A percentile compares a stretch with the other conserved stretches of the same genome.
phyloP scores from a whole-genome alignment of 2,329 filamentous ascomycete species.

The Corynespora cassiicola region DNA sequence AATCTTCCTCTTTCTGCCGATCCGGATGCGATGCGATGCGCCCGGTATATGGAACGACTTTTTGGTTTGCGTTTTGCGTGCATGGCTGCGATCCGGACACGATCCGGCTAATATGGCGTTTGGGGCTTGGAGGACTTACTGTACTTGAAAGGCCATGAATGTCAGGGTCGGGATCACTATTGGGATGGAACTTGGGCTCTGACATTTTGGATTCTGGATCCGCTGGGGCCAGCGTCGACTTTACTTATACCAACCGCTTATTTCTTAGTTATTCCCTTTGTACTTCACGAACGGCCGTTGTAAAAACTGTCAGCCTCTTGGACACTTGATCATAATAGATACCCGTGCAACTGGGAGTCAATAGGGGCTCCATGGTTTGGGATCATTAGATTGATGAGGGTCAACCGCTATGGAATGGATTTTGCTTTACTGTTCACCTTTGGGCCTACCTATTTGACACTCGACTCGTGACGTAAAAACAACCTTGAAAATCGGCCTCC shows the following conservation, averaged over 20 bases:
- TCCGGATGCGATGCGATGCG: neutral
- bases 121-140: constrained; percentile 11
- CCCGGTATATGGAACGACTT: neutral
- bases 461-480: too few relatives aligned
- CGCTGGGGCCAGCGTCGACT: too few relatives aligned
- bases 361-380: too few relatives aligned
- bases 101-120: constrained; percentile 32
- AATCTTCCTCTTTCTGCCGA: neutral
- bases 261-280: too few relatives aligned
- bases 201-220: neutral
- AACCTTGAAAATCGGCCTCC: too few relatives aligned
- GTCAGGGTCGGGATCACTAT: neutral
- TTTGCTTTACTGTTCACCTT: too few relatives aligned
- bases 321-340: constrained; percentile 8
- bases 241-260: too few relatives aligned
- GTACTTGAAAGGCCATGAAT: neutral
- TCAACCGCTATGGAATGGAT: constrained; percentile 4
- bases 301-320: constrained; percentile 12
- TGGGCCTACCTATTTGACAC: too few relatives aligned
- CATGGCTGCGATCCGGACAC: constrained; percentile 31
- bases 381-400: constrained; percentile 10
- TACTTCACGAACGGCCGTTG: constrained; percentile 18
- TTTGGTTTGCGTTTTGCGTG: constrained; percentile 31
- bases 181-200: neutral
- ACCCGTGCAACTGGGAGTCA: neutral